phyloP scores from a whole-genome alignment of 164 flowering plant genomes.

The Stephania yunnanensis region DNA sequence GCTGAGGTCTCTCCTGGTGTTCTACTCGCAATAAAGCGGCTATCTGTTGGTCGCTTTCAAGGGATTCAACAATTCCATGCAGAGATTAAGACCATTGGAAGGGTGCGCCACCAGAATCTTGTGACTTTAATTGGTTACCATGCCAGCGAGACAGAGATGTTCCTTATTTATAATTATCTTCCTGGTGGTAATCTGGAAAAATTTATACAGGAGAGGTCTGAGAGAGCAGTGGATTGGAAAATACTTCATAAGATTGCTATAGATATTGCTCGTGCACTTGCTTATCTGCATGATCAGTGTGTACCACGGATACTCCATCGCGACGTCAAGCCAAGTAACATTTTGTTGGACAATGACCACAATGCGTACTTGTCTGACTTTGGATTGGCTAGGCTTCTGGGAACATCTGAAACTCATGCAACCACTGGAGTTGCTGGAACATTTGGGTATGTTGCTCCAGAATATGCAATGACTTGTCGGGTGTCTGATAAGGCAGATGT shows the following conservation, averaged over 20 bases:
- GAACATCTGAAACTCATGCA: conserved; percentile 94
- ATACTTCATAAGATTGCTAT: conserved; percentile 79
- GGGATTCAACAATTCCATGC: conserved; percentile 87
- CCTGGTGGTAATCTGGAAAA: conserved; percentile 86
- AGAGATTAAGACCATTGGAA: conserved; percentile 77
- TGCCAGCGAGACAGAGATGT: conserved; percentile 89
- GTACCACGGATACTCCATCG: conserved; percentile 96
- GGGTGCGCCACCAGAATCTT: conserved; percentile 74
- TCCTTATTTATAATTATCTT: conserved; percentile 74
- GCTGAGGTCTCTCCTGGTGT: conserved; percentile 74
- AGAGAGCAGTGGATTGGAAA: conserved; percentile 74
- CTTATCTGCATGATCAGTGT: conserved; percentile 83
- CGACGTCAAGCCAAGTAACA: conserved; percentile 93
- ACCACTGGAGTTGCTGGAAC: conserved; percentile 96
- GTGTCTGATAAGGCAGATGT: conserved; percentile 96
- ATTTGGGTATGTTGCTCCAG: conserved; percentile 92
- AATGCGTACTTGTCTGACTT: conserved; percentile 90
- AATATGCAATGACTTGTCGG: conserved; percentile 95
- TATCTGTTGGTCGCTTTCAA: conserved; percentile 81
- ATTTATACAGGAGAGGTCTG: conserved; percentile 76
- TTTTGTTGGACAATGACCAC: conserved; percentile 69
- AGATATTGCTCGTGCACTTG: conserved; percentile 81
- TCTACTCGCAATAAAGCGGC: conserved; percentile 72
- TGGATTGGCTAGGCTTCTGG: conserved; percentile 80
- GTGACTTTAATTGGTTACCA: conserved; percentile 87